Conservation (phyloP, 371 early-diverging fungal genomes). For the Mucor racemosus region DNA sequence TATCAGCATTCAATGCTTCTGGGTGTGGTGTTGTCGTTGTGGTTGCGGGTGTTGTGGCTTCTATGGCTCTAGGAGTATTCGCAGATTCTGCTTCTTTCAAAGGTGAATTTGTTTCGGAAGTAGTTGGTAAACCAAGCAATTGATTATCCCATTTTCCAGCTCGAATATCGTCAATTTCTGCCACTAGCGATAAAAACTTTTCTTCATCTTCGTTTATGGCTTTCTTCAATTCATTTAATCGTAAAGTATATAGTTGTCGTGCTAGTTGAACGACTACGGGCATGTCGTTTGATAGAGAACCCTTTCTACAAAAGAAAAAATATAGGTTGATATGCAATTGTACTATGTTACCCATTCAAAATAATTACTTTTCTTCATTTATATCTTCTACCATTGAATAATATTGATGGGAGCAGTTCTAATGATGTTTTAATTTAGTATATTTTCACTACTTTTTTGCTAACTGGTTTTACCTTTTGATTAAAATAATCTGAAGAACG, state of each 20-base stretch:
- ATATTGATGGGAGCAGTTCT: constrained; percentile 56
- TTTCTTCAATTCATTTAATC: constrained; percentile 60
- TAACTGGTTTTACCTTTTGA: constrained; percentile 48
- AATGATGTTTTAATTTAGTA: background rate
- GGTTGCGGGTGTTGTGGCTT: background rate
- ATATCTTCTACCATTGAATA: constrained; percentile 12
- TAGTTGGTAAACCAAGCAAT: constrained; percentile 28
- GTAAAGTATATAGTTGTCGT: constrained; percentile 54
- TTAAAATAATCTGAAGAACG: constrained; percentile 60
- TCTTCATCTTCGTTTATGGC: constrained; percentile 60
- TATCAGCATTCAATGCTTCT: background rate
- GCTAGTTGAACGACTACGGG: constrained; percentile 58
- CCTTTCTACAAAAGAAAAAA: background rate
- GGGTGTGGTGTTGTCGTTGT: background rate
- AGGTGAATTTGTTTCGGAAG: background rate
- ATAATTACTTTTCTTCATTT: background rate
- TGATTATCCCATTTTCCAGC: constrained; percentile 64
- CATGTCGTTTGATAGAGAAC: constrained; percentile 21
- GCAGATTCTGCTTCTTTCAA: background rate
- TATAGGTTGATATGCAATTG: background rate
- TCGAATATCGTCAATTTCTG: constrained; percentile 64
- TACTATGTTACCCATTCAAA: no score
- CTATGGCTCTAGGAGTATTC: background rate
- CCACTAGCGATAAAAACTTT: constrained; percentile 50
- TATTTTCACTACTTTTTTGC: background rate